phyloP scores from a whole-genome alignment of 441 rosid species.

The Populus hybrid region DNA sequence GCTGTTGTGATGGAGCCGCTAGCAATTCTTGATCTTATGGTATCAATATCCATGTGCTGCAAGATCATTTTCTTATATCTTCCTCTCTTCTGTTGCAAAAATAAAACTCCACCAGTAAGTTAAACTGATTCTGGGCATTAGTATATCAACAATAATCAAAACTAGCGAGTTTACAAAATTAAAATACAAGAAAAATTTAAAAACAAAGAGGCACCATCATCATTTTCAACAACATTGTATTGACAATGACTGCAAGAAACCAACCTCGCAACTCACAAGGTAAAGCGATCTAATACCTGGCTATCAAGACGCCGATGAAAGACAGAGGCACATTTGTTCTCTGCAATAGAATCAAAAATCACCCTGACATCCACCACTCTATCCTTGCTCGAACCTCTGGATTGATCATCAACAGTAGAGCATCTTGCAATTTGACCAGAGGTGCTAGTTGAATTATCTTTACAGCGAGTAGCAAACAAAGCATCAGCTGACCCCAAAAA shows the following conservation, averaged over 20 bases:
- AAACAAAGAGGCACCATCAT: neutral
- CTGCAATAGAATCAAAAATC: constrained; percentile 46
- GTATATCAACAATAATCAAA: neutral
- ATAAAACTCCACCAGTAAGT: neutral
- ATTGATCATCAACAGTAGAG: constrained; percentile 29
- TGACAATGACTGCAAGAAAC: neutral
- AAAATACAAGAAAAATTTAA: neutral
- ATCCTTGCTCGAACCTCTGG: constrained; percentile 32
- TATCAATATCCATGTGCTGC: constrained; percentile 73
- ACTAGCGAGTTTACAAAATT: neutral
- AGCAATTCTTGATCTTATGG: constrained; percentile 56
- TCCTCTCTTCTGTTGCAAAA: constrained; percentile 63
- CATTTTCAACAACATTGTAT: neutral
- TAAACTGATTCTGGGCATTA: constrained; percentile 6
- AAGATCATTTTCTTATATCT: constrained; percentile 76
- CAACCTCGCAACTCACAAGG: neutral
- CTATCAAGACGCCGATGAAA: constrained; percentile 72
- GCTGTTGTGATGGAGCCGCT: constrained; percentile 41
- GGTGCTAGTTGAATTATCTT: constrained; percentile 47
- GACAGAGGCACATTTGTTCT: constrained; percentile 55
- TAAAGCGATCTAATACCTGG: constrained; percentile 49
- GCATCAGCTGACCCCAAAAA: constrained; percentile 43
- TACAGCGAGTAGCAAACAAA: constrained; percentile 37
- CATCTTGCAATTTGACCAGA: constrained; percentile 35
- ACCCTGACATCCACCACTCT: constrained; percentile 37